Percentiles rank a stretch among this genome's conserved stretches.
phyloP scores from a whole-genome alignment of 2,329 filamentous ascomycete genomes.

The Exophiala spinifera region DNA sequence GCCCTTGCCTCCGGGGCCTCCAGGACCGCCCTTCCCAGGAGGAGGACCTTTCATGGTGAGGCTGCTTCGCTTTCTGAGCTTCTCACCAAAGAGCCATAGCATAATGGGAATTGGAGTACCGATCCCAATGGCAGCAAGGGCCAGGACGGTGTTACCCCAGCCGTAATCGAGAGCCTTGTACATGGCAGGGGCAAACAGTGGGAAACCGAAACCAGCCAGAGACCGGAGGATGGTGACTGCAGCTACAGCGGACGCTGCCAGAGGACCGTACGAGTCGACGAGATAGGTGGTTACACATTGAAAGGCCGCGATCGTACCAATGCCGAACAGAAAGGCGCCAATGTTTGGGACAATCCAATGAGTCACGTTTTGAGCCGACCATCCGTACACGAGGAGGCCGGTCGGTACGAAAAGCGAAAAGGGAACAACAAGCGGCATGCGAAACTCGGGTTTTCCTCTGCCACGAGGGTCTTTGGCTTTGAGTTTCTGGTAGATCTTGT shows the following conservation, averaged over 20 bases:
- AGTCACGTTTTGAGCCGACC: constrained; percentile 43
- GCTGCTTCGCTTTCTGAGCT: constrained; percentile 36
- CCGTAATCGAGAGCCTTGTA: constrained; percentile 39
- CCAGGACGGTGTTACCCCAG: constrained; percentile 47
- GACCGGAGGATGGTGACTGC: constrained; percentile 47
- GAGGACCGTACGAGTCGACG: constrained; percentile 44
- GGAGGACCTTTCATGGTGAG: constrained; percentile 26
- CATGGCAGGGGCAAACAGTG: constrained; percentile 47
- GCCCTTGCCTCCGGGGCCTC: constrained; percentile 16
- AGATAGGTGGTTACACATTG: constrained; percentile 36
- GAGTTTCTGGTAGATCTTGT: constrained; percentile 38
- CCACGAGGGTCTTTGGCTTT: constrained; percentile 29
- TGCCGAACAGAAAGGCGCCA: constrained; percentile 44
- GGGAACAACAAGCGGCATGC: constrained; percentile 54
- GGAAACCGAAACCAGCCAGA: constrained; percentile 50
- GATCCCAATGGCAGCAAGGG: constrained; percentile 39
- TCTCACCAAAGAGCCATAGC: constrained; percentile 47
- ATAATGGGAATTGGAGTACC: constrained; percentile 44
- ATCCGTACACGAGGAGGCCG: constrained; percentile 51
- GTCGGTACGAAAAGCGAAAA: constrained; percentile 48
- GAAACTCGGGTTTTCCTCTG: constrained; percentile 49
- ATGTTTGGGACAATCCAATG: constrained; percentile 50
- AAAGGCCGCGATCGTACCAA: constrained; percentile 34
- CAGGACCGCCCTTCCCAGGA: constrained; percentile 21
- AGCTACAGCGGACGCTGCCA: constrained; percentile 49